Evolutionary conservation across 306 rosid genomes (phyloP), one percentile per base, ranked within the genome.

Genomic region (Cercis canadensis): DNA sequence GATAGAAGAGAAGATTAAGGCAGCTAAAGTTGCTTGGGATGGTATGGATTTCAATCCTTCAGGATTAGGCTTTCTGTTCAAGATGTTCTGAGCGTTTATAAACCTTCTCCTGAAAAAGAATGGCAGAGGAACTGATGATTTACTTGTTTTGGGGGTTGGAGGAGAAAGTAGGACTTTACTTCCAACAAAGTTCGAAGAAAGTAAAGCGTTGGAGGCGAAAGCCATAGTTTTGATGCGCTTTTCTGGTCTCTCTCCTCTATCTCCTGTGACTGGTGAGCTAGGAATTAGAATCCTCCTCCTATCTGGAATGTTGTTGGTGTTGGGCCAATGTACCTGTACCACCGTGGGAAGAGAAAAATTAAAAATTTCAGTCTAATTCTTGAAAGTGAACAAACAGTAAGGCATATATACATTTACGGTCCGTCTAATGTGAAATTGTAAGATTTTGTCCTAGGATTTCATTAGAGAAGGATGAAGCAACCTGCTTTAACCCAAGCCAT

Each of bases 101-200:
- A 80, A 24, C 34, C 36, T 86, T 12, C 77, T 70, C 57, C 52
- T 82, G 60, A 83, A 57, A 69, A 78, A 13, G 21, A 78, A 56
- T 12, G 87, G 78, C 10, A 72, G 51, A 8, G 78, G 75, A 60
- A 45, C 5, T 0, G 81, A 29, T 0, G 84, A 61, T 80, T 78
- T 86, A 33, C 84, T 84, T 62, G 92, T 87, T 76, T 93, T 88
- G 0, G 96, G 97, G 8, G 89, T 93, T 2, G 96, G 97, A n/a
- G 89, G 93, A 0, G 81, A 89, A 12, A 84, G 66, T 8, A 81
- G 15, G 31, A 82, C 45, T 39, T 73, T 77, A 24, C 82, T 70
- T 19, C 93, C 93, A 3, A 82, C 51, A 57, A 90, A 85, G 44
- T 81, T 72, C 7, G 98, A 87, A 70, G 90, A 87, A 51, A 90